Conservation (phyloP, 2,329 filamentous ascomycete species). For the Curvularia sp. region DNA sequence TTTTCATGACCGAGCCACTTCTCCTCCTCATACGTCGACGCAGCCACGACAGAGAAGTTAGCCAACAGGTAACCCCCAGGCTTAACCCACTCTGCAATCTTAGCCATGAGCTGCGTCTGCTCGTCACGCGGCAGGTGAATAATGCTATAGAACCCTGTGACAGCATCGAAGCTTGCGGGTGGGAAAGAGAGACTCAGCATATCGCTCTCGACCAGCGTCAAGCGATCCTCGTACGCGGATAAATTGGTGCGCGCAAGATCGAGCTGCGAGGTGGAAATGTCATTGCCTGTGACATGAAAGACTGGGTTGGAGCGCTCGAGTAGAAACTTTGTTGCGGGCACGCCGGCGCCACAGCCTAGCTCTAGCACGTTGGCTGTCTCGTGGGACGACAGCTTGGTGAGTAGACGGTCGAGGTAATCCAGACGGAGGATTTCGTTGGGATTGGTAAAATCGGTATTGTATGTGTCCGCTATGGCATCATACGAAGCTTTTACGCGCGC, state of each 20-base stretch:
- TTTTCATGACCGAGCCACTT: slow-evolving; percentile 47
- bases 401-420: slow-evolving; percentile 29
- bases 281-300: slow-evolving; percentile 51
- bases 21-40: slow-evolving; percentile 17
- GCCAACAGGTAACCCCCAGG: slow-evolving; percentile 56
- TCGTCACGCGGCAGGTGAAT: slow-evolving; percentile 62
- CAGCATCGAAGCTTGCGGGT: slow-evolving; percentile 54
- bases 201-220: slow-evolving; percentile 48
- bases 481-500: slow-evolving; percentile 37
- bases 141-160: slow-evolving; percentile 62
- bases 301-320: slow-evolving; percentile 25
- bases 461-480: slow-evolving; percentile 40
- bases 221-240: slow-evolving; percentile 14
- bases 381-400: slow-evolving; percentile 18
- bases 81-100: slow-evolving; percentile 58
- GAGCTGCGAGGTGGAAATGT: slow-evolving; percentile 53
- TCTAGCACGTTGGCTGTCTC: slow-evolving; percentile 26
- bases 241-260: slow-evolving; percentile 40
- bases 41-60: slow-evolving; percentile 49
- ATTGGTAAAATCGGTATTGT: slow-evolving; percentile 29
- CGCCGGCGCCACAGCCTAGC: slow-evolving; percentile 41
- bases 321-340: slow-evolving; percentile 38
- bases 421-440: slow-evolving; percentile 31
- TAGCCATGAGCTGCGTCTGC: slow-evolving; percentile 56
- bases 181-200: slow-evolving; percentile 53